phyloP scores from a whole-genome alignment of 768 basidiomycete species.

The Hortiboletus campestris region DNA sequence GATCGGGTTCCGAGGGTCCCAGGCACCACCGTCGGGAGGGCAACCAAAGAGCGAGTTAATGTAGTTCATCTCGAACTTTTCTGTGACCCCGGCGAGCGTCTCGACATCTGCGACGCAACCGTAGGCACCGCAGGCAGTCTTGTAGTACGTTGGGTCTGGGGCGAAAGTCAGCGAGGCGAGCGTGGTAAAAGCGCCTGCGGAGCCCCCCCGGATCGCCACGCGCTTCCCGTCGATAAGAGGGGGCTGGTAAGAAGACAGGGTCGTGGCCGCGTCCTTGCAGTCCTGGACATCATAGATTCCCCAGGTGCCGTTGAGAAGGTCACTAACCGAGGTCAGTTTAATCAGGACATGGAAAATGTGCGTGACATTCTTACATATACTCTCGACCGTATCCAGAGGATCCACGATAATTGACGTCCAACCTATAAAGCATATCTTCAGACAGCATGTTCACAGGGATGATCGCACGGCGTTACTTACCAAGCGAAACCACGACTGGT shows the following conservation, averaged over 20 bases:
- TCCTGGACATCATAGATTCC: constrained; percentile 70
- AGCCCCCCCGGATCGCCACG: constrained; percentile 64
- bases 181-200: constrained; percentile 69
- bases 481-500: constrained; percentile 70
- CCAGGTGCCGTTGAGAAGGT: constrained; percentile 63
- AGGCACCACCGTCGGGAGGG: constrained; percentile 30
- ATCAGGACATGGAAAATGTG: too few species aligned
- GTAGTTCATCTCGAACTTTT: constrained; percentile 66
- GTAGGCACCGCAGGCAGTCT: constrained; percentile 57
- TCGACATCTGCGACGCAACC: constrained; percentile 63
- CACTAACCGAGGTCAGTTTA: constrained; percentile 23
- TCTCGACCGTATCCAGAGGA: constrained; percentile 68
- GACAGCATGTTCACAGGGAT: not conserved
- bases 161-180: constrained; percentile 49
- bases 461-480: constrained; percentile 34
- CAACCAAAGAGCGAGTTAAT: constrained; percentile 59
- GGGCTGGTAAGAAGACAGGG: constrained; percentile 17
- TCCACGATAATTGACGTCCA: constrained; percentile 76
- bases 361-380: constrained; percentile 44
- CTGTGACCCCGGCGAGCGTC: constrained; percentile 54
- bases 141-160: constrained; percentile 46
- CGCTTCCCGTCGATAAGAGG: constrained; percentile 60
- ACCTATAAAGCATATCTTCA: constrained; percentile 36
- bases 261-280: constrained; percentile 39
- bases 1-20: constrained; percentile 7